phyloP scores from a whole-genome alignment of 768 basidiomycete species.

The Rhodotorula toruloides region DNA sequence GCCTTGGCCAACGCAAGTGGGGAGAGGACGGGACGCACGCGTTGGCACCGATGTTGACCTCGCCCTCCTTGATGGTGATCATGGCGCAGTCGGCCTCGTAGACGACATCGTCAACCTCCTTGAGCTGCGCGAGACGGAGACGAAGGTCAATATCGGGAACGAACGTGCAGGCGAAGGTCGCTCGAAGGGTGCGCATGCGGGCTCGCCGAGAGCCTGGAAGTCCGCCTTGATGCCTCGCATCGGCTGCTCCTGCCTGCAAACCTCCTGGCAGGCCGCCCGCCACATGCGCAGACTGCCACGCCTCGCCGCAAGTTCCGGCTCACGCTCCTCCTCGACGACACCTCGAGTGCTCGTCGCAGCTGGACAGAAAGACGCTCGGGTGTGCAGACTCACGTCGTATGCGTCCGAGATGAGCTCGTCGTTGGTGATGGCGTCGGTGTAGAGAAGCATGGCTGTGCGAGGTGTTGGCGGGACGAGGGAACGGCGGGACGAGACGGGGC shows the following conservation, averaged over 20 bases:
- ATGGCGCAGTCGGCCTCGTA: constrained; percentile 52
- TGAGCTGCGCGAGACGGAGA: constrained; percentile 24
- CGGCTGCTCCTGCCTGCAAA: too few relatives aligned
- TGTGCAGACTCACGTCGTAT: constrained; percentile 44
- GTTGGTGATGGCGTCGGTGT: constrained; percentile 47
- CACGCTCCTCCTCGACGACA: too few relatives aligned
- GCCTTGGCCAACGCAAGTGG: constrained; percentile 6
- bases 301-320: too few relatives aligned
- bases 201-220: too few relatives aligned
- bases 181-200: too few relatives aligned
- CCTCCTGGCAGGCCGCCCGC: too few relatives aligned
- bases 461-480: too few relatives aligned
- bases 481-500: background rate
- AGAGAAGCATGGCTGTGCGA: constrained; percentile 46
- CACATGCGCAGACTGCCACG: too few relatives aligned
- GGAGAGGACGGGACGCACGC: constrained; percentile 6
- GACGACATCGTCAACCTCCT: constrained; percentile 72
- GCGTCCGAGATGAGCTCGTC: constrained; percentile 52
- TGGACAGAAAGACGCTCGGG: background rate
- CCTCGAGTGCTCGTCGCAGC: too few relatives aligned
- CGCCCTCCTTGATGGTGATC: constrained; percentile 52
- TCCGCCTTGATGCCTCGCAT: too few relatives aligned
- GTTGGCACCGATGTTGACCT: constrained; percentile 77
- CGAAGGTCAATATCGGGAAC: background rate
- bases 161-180: background rate